Base-by-base conservation (phyloP, 768 basidiomycete genomes). In the Mrakia blollopis region DNA sequence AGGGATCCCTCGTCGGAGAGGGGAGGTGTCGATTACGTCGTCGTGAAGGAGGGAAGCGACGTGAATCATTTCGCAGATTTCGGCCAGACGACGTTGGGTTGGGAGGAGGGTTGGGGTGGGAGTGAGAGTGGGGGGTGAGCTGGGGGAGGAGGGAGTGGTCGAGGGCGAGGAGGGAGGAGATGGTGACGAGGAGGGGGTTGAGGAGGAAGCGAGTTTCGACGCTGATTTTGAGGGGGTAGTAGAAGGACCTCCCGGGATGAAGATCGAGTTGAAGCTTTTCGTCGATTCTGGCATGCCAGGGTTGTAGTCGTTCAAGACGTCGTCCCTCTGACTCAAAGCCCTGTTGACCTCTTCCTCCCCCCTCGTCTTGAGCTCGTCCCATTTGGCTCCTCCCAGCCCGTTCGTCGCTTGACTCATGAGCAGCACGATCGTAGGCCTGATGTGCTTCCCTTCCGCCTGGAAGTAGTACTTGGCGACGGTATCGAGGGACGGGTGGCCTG, bases 11-110 rank as follows among this genome's bases (percentile, higher is more conserved):
- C 95, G 87, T 9, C 94, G 89, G 9, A 93, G 87, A 11, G 89
- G 86, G 0, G 91, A 88, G 78, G 84, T 84, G 85, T 93, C 91
- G 77, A 91, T 88, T 72, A 98, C 93, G 80, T 91, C 91, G 86
- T 98, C 93, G 83, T 98, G 96, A 25, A 99, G 86, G 14, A 94
- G 87, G 4, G 92, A 94, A 35, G 97, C 95, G 78, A 98, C 91
- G 82, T 98, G 94, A 68, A 99, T 92, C 94, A 98, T 97, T 83
- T 99, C 97, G 72, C 93, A 90, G 62, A 99, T 95, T 81, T 96
- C 94, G 6, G 95, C 96, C 47, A 99, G 89, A 41, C 95, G 91
- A 41, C 91, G 85, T 84, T 99, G 97, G 0, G 94, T 90, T 23
- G 96, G 93, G 9, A 99, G 88, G 63, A 92, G 86, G 7, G 84